These are phyloP conservation scores for Collybiopsis confluens DNA, from an alignment of 768 basidiomycete genomes.

Conservation along the genomic window DNA sequence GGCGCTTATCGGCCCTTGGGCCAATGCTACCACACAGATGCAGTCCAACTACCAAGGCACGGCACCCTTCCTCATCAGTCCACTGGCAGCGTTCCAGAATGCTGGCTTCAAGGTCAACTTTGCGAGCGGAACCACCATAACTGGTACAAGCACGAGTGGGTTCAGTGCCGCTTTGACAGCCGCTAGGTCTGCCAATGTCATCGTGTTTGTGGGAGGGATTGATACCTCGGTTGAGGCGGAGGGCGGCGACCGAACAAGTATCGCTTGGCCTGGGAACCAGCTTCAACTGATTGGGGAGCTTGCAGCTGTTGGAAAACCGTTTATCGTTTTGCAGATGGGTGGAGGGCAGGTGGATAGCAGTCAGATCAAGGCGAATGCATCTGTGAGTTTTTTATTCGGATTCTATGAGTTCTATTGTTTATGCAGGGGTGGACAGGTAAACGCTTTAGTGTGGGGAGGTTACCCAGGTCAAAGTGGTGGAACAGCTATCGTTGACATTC, in stretches of 20 bases:
- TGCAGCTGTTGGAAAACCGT: constrained; percentile 42
- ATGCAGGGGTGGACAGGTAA: constrained; percentile 32
- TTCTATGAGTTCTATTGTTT: not conserved
- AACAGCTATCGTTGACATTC: constrained; percentile 46
- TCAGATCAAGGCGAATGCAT: constrained; percentile 37
- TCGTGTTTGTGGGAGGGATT: constrained; percentile 53
- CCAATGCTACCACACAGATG: constrained; percentile 50
- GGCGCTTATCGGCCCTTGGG: constrained; percentile 58
- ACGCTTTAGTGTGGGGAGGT: constrained; percentile 52
- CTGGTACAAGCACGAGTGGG: constrained; percentile 33
- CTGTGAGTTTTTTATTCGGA: constrained; percentile 23
- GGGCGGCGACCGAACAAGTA: constrained; percentile 38
- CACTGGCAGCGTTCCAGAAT: constrained; percentile 41
- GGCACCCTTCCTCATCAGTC: constrained; percentile 54
- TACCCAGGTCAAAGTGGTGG: constrained; percentile 57
- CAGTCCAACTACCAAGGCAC: constrained; percentile 55
- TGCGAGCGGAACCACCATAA: constrained; percentile 37
- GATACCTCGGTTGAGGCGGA: constrained; percentile 48
- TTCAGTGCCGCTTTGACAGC: constrained; percentile 50
- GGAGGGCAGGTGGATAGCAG: constrained; percentile 53
- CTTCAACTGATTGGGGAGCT: constrained; percentile 44
- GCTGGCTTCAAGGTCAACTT: constrained; percentile 45
- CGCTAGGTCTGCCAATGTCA: constrained; percentile 42
- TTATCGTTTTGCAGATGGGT: constrained; percentile 52
- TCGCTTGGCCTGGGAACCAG: constrained; percentile 56